Evolutionary conservation across 345 rosid species (phyloP).

Genomic region (Arabidopsis arenosa): DNA sequence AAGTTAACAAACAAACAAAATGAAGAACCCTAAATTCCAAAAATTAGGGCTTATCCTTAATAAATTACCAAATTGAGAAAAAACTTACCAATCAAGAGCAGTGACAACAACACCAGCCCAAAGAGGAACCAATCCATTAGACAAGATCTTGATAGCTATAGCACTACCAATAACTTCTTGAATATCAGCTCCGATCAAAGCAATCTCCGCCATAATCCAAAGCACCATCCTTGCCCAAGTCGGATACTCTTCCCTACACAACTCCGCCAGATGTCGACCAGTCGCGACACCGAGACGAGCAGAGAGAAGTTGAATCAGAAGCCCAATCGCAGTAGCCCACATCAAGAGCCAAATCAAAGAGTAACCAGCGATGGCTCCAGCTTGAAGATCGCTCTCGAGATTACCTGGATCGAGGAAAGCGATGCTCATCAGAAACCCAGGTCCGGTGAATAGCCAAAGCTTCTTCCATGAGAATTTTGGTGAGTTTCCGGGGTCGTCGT

Average conservation of each 20-base stretch:
- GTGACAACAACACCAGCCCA: constrained; percentile 95
- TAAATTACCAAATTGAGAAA: neutral
- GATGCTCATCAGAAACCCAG: constrained; percentile 95
- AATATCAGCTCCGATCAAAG: constrained; percentile 91
- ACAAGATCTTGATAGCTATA: constrained; percentile 85
- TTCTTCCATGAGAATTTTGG: constrained; percentile 93
- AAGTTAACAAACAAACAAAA: neutral
- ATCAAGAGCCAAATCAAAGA: constrained; percentile 86
- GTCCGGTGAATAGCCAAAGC: constrained; percentile 95
- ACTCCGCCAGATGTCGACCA: constrained; percentile 88
- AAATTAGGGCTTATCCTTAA: neutral
- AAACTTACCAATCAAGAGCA: constrained; percentile 76
- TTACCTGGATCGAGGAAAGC: constrained; percentile 97
- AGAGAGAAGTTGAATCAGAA: constrained; percentile 81
- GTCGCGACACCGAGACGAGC: constrained; percentile 97
- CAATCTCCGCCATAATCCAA: constrained; percentile 97
- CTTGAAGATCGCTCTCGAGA: constrained; percentile 94
- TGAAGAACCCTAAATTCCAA: constrained; percentile 12
- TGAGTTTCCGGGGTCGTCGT: constrained; percentile 40
- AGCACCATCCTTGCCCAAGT: constrained; percentile 78
- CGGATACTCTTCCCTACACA: constrained; percentile 91
- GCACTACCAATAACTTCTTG: constrained; percentile 99
- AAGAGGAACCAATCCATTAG: constrained; percentile 79
- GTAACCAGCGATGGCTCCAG: constrained; percentile 97
- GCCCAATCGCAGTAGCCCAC: constrained; percentile 96